phyloP scores from a whole-genome alignment of 441 rosid species.

The Corymbia calophylla region DNA sequence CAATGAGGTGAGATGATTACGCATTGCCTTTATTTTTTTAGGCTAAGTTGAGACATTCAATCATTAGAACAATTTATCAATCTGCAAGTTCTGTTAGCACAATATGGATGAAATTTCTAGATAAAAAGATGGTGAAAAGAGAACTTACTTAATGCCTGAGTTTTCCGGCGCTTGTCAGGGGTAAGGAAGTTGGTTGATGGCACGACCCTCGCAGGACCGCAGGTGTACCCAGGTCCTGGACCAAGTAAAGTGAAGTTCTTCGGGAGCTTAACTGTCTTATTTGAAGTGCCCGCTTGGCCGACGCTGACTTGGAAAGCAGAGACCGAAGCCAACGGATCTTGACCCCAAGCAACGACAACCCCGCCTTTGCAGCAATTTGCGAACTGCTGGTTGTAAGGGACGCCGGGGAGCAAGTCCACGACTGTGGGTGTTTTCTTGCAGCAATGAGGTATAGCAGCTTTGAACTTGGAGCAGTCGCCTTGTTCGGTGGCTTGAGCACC shows the following conservation, averaged over 20 bases:
- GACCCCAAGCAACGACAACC: constrained; percentile 68
- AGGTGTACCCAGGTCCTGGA: constrained; percentile 85
- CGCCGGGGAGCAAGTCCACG: constrained; percentile 69
- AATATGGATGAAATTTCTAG: neutral
- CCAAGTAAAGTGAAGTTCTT: constrained; percentile 81
- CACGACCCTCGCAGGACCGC: constrained; percentile 73
- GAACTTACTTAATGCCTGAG: constrained; percentile 71
- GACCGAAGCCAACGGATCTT: constrained; percentile 58
- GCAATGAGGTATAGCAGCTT: constrained; percentile 70
- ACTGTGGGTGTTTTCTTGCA: constrained; percentile 70
- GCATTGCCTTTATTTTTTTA: neutral
- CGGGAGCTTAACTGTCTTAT: constrained; percentile 79
- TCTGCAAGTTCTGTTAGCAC: neutral
- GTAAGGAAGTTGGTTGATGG: constrained; percentile 55
- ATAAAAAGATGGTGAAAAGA: neutral
- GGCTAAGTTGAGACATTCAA: neutral
- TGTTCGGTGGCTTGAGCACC: constrained; percentile 92
- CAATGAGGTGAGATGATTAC: neutral
- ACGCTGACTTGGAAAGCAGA: constrained; percentile 68
- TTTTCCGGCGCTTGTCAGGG: constrained; percentile 46
- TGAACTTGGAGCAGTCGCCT: constrained; percentile 93
- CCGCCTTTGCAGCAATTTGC: constrained; percentile 92
- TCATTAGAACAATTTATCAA: neutral
- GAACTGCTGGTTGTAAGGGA: constrained; percentile 68
- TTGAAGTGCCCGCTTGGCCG: constrained; percentile 67